Evolutionary conservation across 106 monocot genomes (phyloP).

Genomic region (Phalaenopsis aphrodite): DNA sequence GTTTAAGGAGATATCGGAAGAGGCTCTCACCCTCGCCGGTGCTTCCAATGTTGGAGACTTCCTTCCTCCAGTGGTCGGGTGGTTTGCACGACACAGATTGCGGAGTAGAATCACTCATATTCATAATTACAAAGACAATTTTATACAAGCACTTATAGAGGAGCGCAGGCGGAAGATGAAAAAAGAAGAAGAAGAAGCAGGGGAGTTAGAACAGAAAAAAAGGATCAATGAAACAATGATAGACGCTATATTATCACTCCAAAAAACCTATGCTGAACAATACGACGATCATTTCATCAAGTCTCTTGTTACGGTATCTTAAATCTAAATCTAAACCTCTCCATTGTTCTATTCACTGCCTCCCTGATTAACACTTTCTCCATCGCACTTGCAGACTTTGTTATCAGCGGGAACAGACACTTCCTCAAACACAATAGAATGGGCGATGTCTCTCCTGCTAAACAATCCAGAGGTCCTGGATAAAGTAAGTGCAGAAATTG

Average conservation of each 20-base stretch:
- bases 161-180: background rate
- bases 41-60: conserved; percentile 29
- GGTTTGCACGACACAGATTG: conserved; percentile 17
- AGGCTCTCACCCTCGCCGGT: conserved; percentile 8
- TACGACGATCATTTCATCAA: conserved; percentile 2
- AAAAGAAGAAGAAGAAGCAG: background rate
- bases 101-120: conserved; percentile 13
- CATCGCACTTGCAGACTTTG: conserved; percentile 6
- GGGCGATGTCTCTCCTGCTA: conserved; percentile 32
- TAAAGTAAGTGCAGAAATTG: conserved; percentile 16
- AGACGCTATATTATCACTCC: background rate
- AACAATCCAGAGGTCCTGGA: conserved; percentile 12
- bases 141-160: conserved; percentile 32
- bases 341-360: background rate
- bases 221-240: background rate
- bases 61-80: conserved; percentile 17
- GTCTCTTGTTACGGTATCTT: background rate
- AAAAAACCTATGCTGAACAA: background rate
- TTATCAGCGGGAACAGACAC: conserved; percentile 34
- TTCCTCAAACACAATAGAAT: conserved; percentile 26
- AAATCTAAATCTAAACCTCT: background rate
- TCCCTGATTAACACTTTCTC: background rate
- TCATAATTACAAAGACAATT: conserved; percentile 11
- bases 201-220: background rate
- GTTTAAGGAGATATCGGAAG: conserved; percentile 27